Evolutionary conservation across 345 rosid genomes (phyloP).

Genomic region (Angophora floribunda): DNA sequence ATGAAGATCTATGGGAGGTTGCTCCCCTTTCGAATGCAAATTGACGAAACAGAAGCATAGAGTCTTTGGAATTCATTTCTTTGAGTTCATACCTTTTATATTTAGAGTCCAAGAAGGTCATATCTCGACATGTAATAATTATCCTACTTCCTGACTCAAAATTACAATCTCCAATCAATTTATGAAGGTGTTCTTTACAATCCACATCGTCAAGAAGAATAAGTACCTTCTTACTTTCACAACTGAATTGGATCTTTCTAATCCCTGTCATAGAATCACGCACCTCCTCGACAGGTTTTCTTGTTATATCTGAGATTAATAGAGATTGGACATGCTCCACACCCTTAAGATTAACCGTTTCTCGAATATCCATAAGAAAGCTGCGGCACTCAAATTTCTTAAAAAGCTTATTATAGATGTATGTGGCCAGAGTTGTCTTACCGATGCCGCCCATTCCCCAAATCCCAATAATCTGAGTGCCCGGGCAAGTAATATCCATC

Average conservation of each 20-base stretch:
- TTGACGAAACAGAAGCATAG: neutral
- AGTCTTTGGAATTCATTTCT: fast-evolving
- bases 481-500: fast-evolving
- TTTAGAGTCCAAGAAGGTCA: fast-evolving
- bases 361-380: neutral
- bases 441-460: fast-evolving
- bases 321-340: fast-evolving
- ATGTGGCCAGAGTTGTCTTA: neutral
- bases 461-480: neutral
- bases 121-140: too few relatives aligned
- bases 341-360: fast-evolving
- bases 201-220: too few relatives aligned
- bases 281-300: fast-evolving
- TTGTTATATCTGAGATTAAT: fast-evolving
- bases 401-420: fast-evolving
- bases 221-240: neutral
- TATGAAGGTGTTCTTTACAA: fast-evolving
- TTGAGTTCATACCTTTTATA: too few relatives aligned
- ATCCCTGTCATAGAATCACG: neutral
- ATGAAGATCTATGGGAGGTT: fast-evolving
- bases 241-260: neutral
- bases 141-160: too few relatives aligned
- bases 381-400: fast-evolving
- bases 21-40: fast-evolving
- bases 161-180: too few relatives aligned